Conservation (phyloP, 2,329 filamentous ascomycete species). For the Colletotrichum salicis region DNA sequence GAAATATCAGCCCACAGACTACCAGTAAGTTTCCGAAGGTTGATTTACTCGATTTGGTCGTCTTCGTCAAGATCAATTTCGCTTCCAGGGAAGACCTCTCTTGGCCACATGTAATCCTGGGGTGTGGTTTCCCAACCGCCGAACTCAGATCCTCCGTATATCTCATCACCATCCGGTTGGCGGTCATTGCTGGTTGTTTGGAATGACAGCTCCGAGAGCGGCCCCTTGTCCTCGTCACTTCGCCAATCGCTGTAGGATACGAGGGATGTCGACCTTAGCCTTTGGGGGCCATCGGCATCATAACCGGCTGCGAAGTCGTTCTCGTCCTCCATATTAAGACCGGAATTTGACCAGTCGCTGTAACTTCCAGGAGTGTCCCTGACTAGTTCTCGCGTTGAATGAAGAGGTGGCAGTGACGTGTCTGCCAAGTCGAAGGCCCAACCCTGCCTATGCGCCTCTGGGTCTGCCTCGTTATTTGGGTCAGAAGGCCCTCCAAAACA, state of each 20-base stretch:
- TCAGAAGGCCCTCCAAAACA: neutral
- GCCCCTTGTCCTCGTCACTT: neutral
- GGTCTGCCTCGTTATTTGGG: neutral
- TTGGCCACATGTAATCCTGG: neutral
- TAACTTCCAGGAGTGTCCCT: neutral
- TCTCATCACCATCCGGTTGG: neutral
- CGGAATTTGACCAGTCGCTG: neutral
- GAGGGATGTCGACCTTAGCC: neutral
- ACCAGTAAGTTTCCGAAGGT: neutral
- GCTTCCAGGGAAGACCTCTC: neutral
- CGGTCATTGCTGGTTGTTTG: neutral
- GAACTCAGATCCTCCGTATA: neutral
- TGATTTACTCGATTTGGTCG: neutral
- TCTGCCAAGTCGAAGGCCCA: neutral
- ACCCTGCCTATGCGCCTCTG: neutral
- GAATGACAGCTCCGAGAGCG: neutral
- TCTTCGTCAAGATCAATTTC: neutral
- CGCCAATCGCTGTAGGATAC: neutral
- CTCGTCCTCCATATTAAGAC: neutral
- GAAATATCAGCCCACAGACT: neutral
- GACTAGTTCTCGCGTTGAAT: neutral
- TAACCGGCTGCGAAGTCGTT: neutral
- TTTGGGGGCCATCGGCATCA: no score
- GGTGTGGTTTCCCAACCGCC: no score
- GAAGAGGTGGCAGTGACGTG: neutral